A percentile compares a stretch with the other conserved stretches of the same genome.
Conservation (phyloP, 225 moss, liverwort and hornwort genomes). For the Ulota crispa region DNA sequence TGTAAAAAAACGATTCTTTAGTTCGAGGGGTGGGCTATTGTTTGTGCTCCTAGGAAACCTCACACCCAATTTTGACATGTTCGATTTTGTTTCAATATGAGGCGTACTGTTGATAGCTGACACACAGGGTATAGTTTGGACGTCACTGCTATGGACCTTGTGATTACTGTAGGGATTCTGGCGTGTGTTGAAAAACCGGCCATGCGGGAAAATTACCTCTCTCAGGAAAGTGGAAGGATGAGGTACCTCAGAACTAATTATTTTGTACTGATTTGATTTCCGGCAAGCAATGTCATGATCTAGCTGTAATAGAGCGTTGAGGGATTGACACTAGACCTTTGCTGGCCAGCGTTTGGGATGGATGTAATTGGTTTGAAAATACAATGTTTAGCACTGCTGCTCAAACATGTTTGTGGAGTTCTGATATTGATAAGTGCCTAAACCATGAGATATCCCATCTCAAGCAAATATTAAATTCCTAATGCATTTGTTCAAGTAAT, state of each 20-base stretch:
- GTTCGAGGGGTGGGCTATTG: slow-evolving; percentile 18
- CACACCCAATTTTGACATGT: slow-evolving; percentile 23
- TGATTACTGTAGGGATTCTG: slow-evolving; percentile 23
- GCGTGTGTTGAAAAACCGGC: slow-evolving; percentile 18
- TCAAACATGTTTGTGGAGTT: neutral
- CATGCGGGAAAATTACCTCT: slow-evolving; percentile 18
- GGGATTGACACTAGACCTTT: neutral
- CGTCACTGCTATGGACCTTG: neutral
- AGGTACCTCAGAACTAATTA: neutral
- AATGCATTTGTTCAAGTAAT: neutral
- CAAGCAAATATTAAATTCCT: neutral
- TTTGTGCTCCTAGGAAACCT: slow-evolving; percentile 12
- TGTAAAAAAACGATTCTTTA: slow-evolving; percentile 36
- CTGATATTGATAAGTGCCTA: neutral
- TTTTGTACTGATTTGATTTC: neutral
- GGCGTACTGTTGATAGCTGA: slow-evolving; percentile 2
- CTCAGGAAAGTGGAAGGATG: slow-evolving; percentile 6
- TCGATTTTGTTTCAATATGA: slow-evolving; percentile 35
- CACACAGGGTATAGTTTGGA: slow-evolving; percentile 10
- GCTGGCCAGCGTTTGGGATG: neutral
- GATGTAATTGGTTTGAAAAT: neutral
- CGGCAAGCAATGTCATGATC: neutral
- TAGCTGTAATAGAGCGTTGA: neutral
- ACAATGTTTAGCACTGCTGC: neutral
- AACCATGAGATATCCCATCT: neutral